Evolutionary conservation across 2,329 filamentous ascomycete species (phyloP).

Genomic region (Aspergillus calidoustus): DNA sequence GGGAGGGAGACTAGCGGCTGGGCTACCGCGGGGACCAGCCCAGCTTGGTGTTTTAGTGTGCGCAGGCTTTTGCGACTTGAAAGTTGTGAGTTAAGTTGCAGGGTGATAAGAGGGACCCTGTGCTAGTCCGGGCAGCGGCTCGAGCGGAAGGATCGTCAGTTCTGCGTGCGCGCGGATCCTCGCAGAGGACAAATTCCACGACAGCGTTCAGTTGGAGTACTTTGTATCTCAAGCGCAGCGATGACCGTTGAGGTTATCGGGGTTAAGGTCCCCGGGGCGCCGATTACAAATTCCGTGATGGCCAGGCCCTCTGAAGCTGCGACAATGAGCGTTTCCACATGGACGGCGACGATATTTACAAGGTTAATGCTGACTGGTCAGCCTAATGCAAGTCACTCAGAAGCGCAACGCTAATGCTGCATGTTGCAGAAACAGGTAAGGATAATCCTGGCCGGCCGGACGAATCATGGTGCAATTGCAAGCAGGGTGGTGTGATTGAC

Average conservation of each 20-base stretch:
- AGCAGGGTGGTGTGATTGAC: not conserved
- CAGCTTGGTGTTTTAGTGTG: too few species aligned
- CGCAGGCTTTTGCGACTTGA: not conserved
- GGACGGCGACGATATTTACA: constrained; percentile 5
- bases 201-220: not conserved
- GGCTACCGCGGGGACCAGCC: too few species aligned
- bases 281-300: constrained; percentile 3
- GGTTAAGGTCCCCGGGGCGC: not conserved
- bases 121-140: not conserved
- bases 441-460: not conserved
- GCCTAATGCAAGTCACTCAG: constrained; percentile 13
- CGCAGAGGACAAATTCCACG: not conserved
- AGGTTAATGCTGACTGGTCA: not conserved
- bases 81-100: not conserved
- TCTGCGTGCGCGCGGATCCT: not conserved
- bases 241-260: not conserved
- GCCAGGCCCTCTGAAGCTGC: not conserved
- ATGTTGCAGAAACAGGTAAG: constrained; percentile 3
- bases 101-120: not conserved
- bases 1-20: not conserved
- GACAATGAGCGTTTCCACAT: constrained; percentile 3
- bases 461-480: not conserved
- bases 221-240: not conserved
- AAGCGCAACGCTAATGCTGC: constrained; percentile 6
- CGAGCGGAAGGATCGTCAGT: not conserved